Evolutionary conservation across 371 early-diverging fungal genomes (phyloP), one percentile per base, ranked within the genome.

Genomic region (Circinella minor): DNA sequence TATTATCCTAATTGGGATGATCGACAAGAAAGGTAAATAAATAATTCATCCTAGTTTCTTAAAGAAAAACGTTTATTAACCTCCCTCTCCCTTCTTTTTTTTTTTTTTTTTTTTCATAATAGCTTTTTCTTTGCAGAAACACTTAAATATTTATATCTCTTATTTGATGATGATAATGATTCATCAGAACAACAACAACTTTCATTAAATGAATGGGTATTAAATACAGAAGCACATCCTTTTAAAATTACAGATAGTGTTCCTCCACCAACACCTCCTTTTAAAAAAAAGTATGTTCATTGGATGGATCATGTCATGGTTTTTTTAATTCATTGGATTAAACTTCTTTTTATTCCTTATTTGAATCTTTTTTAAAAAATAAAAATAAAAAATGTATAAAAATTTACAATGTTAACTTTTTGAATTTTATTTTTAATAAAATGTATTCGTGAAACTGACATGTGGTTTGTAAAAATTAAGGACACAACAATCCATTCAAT

Each of bases 111-210:
- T n/a, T n/a, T n/a, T n/a, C n/a, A n/a, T 0, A 27, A 27, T 67
- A 87, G 90, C 59, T 96, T 95, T 79, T 93, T 95, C 71, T 84
- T 94, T 74, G 96, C 95, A 0, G 99, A 99, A 76, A 97, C 98
- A 0, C 87, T 98, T 65, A 98, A 99, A 78, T 98, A 98, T 76
- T 82, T 98, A 55, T 97, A 95, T 73, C 78, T 96, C 48, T 79
- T 97, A 18, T 98, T 95, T 85, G 81, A 88, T 37, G 27, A 27
- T 2, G 27, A 27, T 27, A 27, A 27, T 27, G 90, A 88, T 54
- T 86, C 92, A n/a, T 49, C 67, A 7, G 14, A 37, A 0, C 70
- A 75, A 7, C 60, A 63, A 7, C 63, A 62, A 5, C 66, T 82
- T 13, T 86, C 93, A 49, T 81, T 96, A 55, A 90, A 93, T 74